A percentile compares a stretch with the other conserved stretches of the same genome.
phyloP scores from a whole-genome alignment of 148 eudicot genomes.

The Bassia scoparia region DNA sequence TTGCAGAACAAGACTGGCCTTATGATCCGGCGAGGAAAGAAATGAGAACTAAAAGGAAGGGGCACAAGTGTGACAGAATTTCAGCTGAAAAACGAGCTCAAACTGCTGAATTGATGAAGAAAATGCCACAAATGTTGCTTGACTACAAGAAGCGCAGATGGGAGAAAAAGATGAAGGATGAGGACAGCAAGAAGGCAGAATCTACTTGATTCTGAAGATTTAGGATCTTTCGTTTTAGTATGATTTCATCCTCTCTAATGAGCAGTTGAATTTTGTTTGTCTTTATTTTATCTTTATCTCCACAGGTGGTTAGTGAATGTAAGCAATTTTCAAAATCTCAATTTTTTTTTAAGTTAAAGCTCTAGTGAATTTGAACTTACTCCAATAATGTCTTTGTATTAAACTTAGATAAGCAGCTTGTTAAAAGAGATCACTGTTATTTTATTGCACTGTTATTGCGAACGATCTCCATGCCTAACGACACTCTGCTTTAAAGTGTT shows the following conservation, averaged over 20 bases:
- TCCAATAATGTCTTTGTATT: too few relatives aligned
- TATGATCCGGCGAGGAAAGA: constrained; percentile 82
- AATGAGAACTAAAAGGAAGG: constrained; percentile 76
- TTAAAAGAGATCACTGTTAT: too few relatives aligned
- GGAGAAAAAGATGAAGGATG: constrained; percentile 91
- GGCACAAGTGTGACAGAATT: constrained; percentile 74
- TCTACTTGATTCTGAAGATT: constrained; percentile 3
- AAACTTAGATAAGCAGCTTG: too few relatives aligned
- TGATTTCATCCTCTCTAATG: not conserved
- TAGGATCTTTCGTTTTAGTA: not conserved
- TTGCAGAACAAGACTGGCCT: constrained; percentile 68
- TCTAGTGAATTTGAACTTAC: not conserved
- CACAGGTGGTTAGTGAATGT: not conserved
- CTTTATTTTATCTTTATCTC: not conserved
- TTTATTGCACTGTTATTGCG: too few relatives aligned
- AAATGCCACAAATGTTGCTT: constrained; percentile 79
- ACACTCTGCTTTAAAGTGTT: too few relatives aligned
- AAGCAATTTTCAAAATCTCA: not conserved
- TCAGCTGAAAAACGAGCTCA: constrained; percentile 70
- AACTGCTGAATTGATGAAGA: constrained; percentile 75
- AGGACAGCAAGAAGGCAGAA: constrained; percentile 38
- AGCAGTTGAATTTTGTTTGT: not conserved
- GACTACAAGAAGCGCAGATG: constrained; percentile 81
- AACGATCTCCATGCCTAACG: too few relatives aligned
- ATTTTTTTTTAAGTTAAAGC: not conserved